These are phyloP conservation scores for Mercurialis annua DNA, from an alignment of 345 rosid species.

Conservation along the genomic window DNA sequence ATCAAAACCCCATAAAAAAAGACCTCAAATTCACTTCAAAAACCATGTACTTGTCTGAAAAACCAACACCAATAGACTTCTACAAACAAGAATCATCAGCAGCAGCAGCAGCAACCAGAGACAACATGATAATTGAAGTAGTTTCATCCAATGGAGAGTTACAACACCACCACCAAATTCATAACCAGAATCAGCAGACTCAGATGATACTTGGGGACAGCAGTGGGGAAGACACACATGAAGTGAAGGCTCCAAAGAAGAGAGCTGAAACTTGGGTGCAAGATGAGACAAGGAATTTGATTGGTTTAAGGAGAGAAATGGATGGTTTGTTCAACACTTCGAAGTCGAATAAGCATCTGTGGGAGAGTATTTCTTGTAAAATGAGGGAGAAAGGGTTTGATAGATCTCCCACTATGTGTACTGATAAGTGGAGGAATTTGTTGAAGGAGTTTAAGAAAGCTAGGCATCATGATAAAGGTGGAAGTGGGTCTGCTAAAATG, in stretches of 20 bases:
- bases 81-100: conserved; percentile 59
- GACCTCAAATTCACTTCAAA: not conserved
- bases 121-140: conserved; percentile 80
- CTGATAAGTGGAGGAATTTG: conserved; percentile 98
- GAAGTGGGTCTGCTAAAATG: conserved; percentile 85
- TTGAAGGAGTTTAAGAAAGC: conserved; percentile 95
- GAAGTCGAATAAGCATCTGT: conserved; percentile 93
- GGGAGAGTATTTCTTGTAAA: conserved; percentile 88
- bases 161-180: conserved; percentile 31
- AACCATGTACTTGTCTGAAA: conserved; percentile 77
- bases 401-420: conserved; percentile 97
- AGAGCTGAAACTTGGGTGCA: conserved; percentile 99
- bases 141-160: conserved; percentile 54
- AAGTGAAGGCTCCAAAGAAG: conserved; percentile 85
- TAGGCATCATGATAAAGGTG: conserved; percentile 75
- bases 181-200: conserved; percentile 35
- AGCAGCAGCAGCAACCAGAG: conserved; percentile 37
- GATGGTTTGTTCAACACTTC: conserved; percentile 91
- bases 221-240: conserved; percentile 73
- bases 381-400: conserved; percentile 97
- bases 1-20: not conserved
- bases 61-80: conserved; percentile 68
- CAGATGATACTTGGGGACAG: conserved; percentile 83
- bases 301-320: conserved; percentile 75
- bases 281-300: conserved; percentile 85